Evolutionary conservation across 176 grass and related monocot species (phyloP), one percentile per base, ranked within the genome.

Genomic region (maize (Zea mays)): DNA sequence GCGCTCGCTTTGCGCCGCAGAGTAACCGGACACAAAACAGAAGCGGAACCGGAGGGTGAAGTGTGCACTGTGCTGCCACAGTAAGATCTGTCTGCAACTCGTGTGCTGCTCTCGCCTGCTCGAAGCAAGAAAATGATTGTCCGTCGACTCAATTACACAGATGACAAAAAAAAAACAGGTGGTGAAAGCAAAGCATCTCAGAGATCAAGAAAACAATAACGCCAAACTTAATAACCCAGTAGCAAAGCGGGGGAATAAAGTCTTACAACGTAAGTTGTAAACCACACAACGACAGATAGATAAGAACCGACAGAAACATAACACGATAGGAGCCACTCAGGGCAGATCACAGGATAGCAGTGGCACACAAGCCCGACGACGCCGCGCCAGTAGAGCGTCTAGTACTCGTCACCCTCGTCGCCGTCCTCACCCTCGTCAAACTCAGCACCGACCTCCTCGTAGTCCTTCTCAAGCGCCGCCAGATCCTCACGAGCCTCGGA

Each of bases 401-500:
- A 88, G 82, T 88, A 88, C 82, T 88, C 86, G 0, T 88, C 86
- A 0, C 82, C 86, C 4, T 88, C 86, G 0, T 84, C 86, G 0
- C 82, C 86, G 0, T 88, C 86, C 0, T 88, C 86, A 0, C 82
- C 82, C 10, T 88, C 86, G 7, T 88, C 82, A 1, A 60, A 88
- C 77, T 88, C 86, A 13, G 86, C 86, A 0, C 86, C 86, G 2
- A 88, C 86, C 73, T 88, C 86, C 19, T 88, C 86, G 0, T 88
- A 88, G 49, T 88, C 86, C 82, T 88, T 88, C 86, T 88, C 86
- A 0, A 88, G 82, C 0, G 86, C 86, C 0, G 86, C 86, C 0
- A 88, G 82, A 27, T 88, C 86, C 82, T 88, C 86, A 16, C 86
- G 86, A 19, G 86, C 86, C 86, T 88, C 86, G 0, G 86, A 88